These are phyloP conservation scores for Cudoniella acicularis DNA, from an alignment of 495 filamentous ascomycete species.

Conservation along the genomic window DNA sequence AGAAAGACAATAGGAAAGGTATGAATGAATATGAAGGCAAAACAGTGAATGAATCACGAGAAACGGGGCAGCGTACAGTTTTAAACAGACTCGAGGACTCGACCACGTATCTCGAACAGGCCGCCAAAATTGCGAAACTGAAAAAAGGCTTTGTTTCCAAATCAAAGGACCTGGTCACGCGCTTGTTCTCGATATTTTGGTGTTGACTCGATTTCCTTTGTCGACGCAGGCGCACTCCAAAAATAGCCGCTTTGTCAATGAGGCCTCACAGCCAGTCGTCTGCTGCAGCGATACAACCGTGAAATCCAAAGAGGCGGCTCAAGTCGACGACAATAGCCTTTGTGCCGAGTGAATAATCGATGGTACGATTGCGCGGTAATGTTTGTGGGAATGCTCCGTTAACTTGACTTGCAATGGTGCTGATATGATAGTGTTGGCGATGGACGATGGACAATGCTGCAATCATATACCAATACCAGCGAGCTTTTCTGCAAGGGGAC, in stretches of 20 bases:
- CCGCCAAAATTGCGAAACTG: constrained; percentile 16
- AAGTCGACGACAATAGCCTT: neutral
- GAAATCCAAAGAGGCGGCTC: constrained; percentile 7
- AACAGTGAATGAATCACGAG: constrained; percentile 21
- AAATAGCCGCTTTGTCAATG: constrained; percentile 24
- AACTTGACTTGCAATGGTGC: constrained; percentile 21
- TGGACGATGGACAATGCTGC: constrained; percentile 1
- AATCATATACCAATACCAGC: constrained; percentile 21
- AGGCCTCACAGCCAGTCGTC: constrained; percentile 22
- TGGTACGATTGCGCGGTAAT: constrained; percentile 7
- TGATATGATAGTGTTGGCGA: constrained; percentile 12
- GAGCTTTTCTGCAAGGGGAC: constrained; percentile 24
- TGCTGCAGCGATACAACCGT: neutral
- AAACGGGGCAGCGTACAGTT: constrained; percentile 21
- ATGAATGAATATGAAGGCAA: constrained; percentile 11
- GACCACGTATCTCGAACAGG: neutral
- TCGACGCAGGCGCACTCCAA: constrained; percentile 18
- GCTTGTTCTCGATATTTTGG: constrained; percentile 3
- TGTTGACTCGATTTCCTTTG: constrained; percentile 24
- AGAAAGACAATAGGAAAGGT: constrained; percentile 19
- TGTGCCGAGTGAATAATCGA: neutral
- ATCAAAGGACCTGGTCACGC: constrained; percentile 12
- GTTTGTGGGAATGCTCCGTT: constrained; percentile 12
- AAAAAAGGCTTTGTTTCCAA: constrained; percentile 24
- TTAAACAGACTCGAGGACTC: constrained; percentile 14